Evolutionary conservation across 2,329 filamentous ascomycete genomes (phyloP).

Genomic region (Aureobasidium sp.): DNA sequence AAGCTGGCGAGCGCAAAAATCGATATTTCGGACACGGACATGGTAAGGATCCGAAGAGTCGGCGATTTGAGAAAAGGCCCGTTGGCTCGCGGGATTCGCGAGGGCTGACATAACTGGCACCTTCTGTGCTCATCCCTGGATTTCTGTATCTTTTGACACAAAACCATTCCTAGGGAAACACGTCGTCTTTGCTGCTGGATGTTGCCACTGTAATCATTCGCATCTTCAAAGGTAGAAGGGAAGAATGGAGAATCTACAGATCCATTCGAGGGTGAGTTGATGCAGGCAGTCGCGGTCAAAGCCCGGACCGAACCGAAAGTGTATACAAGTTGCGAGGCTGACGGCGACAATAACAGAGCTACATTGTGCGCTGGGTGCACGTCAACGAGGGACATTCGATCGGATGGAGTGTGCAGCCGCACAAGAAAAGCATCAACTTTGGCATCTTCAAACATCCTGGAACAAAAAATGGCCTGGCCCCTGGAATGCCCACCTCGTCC

Average conservation of each 20-base stretch:
- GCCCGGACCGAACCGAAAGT: constrained; percentile 5
- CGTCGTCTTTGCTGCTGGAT: background rate
- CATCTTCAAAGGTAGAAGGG: background rate
- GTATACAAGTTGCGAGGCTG: background rate
- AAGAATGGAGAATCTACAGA: constrained; percentile 11
- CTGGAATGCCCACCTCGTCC: constrained; percentile 25
- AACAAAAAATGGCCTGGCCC: constrained; percentile 48
- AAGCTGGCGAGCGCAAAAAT: background rate
- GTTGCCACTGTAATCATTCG: background rate
- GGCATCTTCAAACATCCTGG: constrained; percentile 96
- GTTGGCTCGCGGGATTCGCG: background rate
- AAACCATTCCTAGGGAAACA: background rate
- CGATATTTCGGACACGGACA: background rate
- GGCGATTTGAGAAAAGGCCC: background rate
- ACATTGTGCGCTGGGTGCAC: constrained; percentile 95
- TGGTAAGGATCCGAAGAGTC: constrained; percentile 3
- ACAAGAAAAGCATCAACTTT: constrained; percentile 98
- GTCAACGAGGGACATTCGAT: constrained; percentile 86
- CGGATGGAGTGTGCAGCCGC: constrained; percentile 94
- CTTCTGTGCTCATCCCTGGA: background rate
- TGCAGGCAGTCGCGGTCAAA: background rate
- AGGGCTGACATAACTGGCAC: background rate
- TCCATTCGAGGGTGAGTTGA: constrained; percentile 11
- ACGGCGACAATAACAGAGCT: constrained; percentile 55
- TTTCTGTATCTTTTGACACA: background rate